phyloP scores from a whole-genome alignment of 2,329 filamentous ascomycete species.

The Myrmaecium sp. region DNA sequence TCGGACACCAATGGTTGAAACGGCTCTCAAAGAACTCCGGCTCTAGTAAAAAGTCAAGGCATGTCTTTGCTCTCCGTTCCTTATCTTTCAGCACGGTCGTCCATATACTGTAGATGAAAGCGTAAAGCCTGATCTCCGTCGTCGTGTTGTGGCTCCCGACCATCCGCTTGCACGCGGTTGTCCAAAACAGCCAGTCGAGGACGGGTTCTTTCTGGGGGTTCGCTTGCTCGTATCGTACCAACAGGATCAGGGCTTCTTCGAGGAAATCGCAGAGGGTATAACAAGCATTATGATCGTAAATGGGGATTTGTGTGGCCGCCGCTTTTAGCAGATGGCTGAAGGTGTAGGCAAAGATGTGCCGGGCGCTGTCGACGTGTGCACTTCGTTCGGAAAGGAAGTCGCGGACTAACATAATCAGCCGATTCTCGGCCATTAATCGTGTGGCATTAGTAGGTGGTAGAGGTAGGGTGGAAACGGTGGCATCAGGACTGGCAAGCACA shows the following conservation, averaged over 20 bases:
- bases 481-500: slow-evolving; percentile 45
- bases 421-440: slow-evolving; percentile 75
- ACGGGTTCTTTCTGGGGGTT: slow-evolving; percentile 25
- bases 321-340: slow-evolving; percentile 60
- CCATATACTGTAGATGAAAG: slow-evolving; percentile 71
- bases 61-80: slow-evolving; percentile 51
- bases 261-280: slow-evolving; percentile 85
- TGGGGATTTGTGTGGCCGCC: slow-evolving; percentile 55
- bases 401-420: slow-evolving; percentile 63
- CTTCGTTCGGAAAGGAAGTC: slow-evolving; percentile 56
- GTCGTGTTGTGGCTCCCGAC: slow-evolving; percentile 73
- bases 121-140: slow-evolving; percentile 71
- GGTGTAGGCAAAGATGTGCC: slow-evolving; percentile 57
- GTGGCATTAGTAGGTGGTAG: slow-evolving; percentile 53
- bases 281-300: slow-evolving; percentile 69
- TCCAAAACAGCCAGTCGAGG: slow-evolving; percentile 72
- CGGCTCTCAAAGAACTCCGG: slow-evolving; percentile 61
- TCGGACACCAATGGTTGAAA: slow-evolving; percentile 90
- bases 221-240: slow-evolving; percentile 40
- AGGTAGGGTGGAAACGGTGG: slow-evolving; percentile 44
- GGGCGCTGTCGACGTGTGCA: slow-evolving; percentile 34
- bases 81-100: slow-evolving; percentile 49
- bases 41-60: slow-evolving; percentile 57
- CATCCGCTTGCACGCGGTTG: slow-evolving; percentile 63
- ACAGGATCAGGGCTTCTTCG: slow-evolving; percentile 59